phyloP scores from a whole-genome alignment of 176 grass and related monocot species.

The Raddia distichophylla region DNA sequence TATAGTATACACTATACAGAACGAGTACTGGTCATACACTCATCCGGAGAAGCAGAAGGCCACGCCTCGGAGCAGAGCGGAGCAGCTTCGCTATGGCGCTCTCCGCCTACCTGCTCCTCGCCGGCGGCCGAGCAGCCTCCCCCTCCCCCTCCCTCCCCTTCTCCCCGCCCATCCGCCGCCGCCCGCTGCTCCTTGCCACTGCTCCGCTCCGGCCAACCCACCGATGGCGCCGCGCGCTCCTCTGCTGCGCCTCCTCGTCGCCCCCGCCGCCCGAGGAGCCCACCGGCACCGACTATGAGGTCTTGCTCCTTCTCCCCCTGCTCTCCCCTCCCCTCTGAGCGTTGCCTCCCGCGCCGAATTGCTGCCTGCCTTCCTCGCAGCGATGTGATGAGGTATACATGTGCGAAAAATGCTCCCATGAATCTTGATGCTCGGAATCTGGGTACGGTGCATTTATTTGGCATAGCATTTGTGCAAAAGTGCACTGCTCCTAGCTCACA shows the following conservation, averaged over 20 bases:
- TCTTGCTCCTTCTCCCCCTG: too few species aligned
- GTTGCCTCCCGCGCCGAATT: too few species aligned
- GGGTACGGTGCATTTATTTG: not conserved
- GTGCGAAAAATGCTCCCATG: not conserved
- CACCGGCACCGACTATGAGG: too few species aligned
- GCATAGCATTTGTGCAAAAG: not conserved
- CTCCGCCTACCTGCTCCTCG: slow-evolving; percentile 36
- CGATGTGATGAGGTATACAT: not conserved
- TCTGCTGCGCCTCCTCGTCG: not conserved
- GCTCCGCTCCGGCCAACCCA: not conserved
- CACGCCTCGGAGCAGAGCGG: too few species aligned
- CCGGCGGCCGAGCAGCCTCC: slow-evolving; percentile 33
- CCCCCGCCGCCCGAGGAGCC: too few species aligned
- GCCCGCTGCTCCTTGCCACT: not conserved
- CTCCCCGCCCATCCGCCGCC: not conserved
- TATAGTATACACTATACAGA: too few species aligned
- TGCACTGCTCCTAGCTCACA: not conserved
- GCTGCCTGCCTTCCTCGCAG: too few species aligned
- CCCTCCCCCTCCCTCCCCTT: slow-evolving; percentile 21
- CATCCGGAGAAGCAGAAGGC: too few species aligned
- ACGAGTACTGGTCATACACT: too few species aligned
- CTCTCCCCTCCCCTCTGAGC: too few species aligned
- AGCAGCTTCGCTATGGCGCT: slow-evolving; percentile 53
- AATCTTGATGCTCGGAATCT: not conserved
- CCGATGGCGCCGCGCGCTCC: slow-evolving; percentile 19